A percentile compares a stretch with the other conserved stretches of the same genome.
Conservation (phyloP, 257 asterid species). For the Solanum ahanhuiri region DNA sequence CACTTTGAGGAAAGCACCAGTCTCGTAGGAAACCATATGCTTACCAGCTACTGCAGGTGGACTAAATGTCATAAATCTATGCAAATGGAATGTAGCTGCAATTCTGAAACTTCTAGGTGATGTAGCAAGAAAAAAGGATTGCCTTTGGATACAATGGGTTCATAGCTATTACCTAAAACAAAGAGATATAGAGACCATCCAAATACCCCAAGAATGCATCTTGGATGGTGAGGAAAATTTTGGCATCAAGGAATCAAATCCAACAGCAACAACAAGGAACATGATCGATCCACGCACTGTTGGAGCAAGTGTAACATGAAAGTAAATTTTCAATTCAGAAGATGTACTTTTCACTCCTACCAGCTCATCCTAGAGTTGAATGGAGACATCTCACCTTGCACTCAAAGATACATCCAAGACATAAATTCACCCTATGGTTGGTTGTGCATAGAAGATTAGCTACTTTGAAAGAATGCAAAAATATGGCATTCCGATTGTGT, state of each 20-base stretch:
- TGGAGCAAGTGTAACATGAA: neutral
- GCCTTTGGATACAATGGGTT: neutral
- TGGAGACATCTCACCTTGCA: neutral
- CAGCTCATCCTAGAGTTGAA: neutral
- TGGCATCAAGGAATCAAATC: neutral
- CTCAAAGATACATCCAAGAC: neutral
- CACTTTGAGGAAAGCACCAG: neutral
- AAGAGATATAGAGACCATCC: neutral
- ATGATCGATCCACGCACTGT: neutral
- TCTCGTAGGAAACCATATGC: neutral
- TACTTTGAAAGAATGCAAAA: neutral
- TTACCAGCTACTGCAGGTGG: too few species aligned
- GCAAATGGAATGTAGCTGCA: neutral
- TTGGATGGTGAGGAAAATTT: neutral
- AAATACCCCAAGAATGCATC: neutral
- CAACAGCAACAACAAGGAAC: too few species aligned
- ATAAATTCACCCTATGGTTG: neutral
- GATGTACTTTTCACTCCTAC: neutral
- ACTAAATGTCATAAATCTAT: neutral
- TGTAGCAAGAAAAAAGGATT: neutral
- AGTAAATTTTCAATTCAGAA: neutral
- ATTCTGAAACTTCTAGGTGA: neutral
- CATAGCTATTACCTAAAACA: neutral
- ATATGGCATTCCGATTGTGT: neutral
- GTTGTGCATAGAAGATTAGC: neutral